These are phyloP conservation scores for Diaporthe capsici DNA, from an alignment of 2,329 filamentous ascomycete genomes.

Conservation along the genomic window DNA sequence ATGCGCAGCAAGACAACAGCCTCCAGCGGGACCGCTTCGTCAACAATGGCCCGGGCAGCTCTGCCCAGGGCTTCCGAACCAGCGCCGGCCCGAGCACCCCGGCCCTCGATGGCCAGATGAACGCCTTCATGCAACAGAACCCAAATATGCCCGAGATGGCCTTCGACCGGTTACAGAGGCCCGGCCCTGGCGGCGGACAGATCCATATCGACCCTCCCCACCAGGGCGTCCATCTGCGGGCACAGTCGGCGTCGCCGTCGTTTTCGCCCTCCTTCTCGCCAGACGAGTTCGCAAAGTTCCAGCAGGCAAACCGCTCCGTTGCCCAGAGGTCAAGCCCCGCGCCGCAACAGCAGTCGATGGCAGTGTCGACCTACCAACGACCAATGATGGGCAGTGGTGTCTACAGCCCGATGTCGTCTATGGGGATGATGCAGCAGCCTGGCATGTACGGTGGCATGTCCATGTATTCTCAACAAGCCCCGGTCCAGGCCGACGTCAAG, in stretches of 20 bases:
- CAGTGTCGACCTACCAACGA: conserved; percentile 62
- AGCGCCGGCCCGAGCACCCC: conserved; percentile 36
- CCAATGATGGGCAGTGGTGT: conserved; percentile 72
- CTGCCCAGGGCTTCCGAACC: conserved; percentile 38
- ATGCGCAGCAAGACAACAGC: conserved; percentile 95
- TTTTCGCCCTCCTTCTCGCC: conserved; percentile 79
- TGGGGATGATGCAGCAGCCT: conserved; percentile 68
- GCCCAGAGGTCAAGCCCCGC: conserved; percentile 70
- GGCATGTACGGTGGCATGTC: conserved; percentile 69
- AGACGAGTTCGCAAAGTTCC: conserved; percentile 90
- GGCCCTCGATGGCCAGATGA: conserved; percentile 72
- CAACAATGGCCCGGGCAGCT: conserved; percentile 72
- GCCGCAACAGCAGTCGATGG: conserved; percentile 66
- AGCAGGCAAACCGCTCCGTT: conserved; percentile 75
- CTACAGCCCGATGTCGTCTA: conserved; percentile 47
- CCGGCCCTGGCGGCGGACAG: conserved; percentile 49
- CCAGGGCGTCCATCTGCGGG: conserved; percentile 67
- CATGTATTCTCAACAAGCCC: conserved; percentile 59
- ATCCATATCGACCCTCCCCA: conserved; percentile 61
- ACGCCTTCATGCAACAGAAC: conserved; percentile 89
- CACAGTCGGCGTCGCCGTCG: conserved; percentile 69
- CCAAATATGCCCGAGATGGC: conserved; percentile 70
- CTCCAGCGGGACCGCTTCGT: conserved; percentile 91
- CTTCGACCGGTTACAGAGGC: conserved; percentile 56
- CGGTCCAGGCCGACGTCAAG: conserved; percentile 64